Evolutionary conservation across 2,329 filamentous ascomycete species (phyloP).

Genomic region (Mycosphaerelloides madeirae): DNA sequence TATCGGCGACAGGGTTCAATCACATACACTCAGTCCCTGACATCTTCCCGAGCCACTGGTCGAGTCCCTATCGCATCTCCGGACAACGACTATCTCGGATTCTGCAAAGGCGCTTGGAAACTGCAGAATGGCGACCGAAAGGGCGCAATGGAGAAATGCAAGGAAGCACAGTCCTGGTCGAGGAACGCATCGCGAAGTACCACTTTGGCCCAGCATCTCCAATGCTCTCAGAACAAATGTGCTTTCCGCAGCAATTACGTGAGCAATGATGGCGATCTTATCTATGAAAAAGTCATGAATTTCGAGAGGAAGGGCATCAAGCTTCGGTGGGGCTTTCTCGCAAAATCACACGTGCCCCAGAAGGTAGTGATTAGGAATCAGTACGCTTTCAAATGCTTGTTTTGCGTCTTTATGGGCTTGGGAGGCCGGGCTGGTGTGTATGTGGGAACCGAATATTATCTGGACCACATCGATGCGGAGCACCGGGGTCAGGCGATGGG

Average conservation of each 20-base stretch:
- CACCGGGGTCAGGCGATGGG: constrained; percentile 31
- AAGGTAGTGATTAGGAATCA: constrained; percentile 23
- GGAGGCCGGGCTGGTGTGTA: constrained; percentile 3
- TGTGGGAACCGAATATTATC: constrained; percentile 36
- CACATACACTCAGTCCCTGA: not conserved
- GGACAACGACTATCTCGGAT: constrained; percentile 32
- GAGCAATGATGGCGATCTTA: constrained; percentile 19
- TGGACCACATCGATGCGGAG: constrained; percentile 38
- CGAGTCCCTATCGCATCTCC: constrained; percentile 20
- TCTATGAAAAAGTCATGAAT: constrained; percentile 21
- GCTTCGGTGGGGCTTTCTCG: constrained; percentile 46
- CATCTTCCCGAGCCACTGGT: not conserved
- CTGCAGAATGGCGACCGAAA: constrained; percentile 31
- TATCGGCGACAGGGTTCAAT: not conserved
- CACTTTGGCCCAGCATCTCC: constrained; percentile 26
- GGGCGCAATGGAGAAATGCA: constrained; percentile 26
- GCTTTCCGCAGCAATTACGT: constrained; percentile 41
- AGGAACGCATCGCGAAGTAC: constrained; percentile 14
- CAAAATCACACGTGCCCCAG: constrained; percentile 42
- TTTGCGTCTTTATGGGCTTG: constrained; percentile 40
- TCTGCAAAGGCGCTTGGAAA: constrained; percentile 45
- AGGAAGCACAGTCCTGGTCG: constrained; percentile 12
- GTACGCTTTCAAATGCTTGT: constrained; percentile 41
- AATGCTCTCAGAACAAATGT: constrained; percentile 40
- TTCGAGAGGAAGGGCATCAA: constrained; percentile 32